Evolutionary conservation across 1,284 basidiomycete genomes (phyloP).

Genomic region (Fomitopsis schrenkii): DNA sequence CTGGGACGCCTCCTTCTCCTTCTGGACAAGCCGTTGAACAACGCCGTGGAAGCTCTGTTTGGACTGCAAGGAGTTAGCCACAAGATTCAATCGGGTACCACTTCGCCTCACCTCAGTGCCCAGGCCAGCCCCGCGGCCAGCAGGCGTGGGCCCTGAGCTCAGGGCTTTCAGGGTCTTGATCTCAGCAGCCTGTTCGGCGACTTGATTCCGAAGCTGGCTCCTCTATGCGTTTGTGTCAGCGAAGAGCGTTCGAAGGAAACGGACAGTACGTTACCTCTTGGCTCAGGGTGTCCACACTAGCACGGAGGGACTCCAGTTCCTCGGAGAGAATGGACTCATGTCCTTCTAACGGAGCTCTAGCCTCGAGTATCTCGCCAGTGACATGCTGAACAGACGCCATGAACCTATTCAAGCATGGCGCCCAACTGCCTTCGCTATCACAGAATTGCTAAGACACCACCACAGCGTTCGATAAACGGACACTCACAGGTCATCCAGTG

Average conservation of each 20-base stretch:
- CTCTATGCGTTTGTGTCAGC: constrained; percentile 33
- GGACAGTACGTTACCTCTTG: constrained; percentile 47
- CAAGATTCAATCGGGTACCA: neutral
- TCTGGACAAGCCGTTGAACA: constrained; percentile 78
- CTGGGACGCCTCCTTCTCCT: constrained; percentile 80
- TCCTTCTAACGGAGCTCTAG: constrained; percentile 41
- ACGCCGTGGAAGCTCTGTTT: constrained; percentile 66
- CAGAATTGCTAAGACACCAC: constrained; percentile 1
- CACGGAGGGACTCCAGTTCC: constrained; percentile 58
- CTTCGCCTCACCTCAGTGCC: constrained; percentile 42
- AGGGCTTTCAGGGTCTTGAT: constrained; percentile 62
- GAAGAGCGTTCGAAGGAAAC: neutral
- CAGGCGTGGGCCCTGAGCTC: constrained; percentile 33
- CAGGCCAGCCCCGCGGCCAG: constrained; percentile 32
- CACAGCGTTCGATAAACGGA: constrained; percentile 4
- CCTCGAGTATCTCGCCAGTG: constrained; percentile 61
- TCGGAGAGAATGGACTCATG: constrained; percentile 46
- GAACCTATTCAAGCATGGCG: constrained; percentile 57
- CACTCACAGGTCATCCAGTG: constrained; percentile 57
- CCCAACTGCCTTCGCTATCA: constrained; percentile 61
- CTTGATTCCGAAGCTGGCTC: constrained; percentile 44
- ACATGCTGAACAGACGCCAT: constrained; percentile 60
- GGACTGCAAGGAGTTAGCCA: constrained; percentile 3
- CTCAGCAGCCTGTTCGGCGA: constrained; percentile 61
- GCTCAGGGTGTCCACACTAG: constrained; percentile 55